Evolutionary conservation across 345 rosid genomes (phyloP).

Genomic region (Chamaenerion angustifolium): DNA sequence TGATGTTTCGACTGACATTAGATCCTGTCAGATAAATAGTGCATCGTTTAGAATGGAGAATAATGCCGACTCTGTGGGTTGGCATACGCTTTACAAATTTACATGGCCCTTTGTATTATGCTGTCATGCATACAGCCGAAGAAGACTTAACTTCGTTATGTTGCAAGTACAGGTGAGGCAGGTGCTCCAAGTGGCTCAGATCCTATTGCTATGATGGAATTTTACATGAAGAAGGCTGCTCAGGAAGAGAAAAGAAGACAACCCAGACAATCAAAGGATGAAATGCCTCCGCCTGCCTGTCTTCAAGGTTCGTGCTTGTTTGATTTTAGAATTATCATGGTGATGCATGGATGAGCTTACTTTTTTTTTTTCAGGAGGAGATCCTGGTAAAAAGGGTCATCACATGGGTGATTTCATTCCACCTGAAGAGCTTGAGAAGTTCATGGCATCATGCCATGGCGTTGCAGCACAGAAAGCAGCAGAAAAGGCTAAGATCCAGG

Average conservation of each 20-base stretch:
- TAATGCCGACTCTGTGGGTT: too few species aligned
- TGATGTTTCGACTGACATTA: too few species aligned
- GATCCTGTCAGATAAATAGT: too few species aligned
- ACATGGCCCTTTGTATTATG: too few species aligned
- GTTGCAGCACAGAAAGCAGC: slow-evolving; percentile 54
- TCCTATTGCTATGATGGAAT: slow-evolving; percentile 98
- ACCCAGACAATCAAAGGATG: slow-evolving; percentile 94
- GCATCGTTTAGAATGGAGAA: too few species aligned
- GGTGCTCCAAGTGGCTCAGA: slow-evolving; percentile 37
- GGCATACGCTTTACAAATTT: too few species aligned
- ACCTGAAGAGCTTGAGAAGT: slow-evolving; percentile 79
- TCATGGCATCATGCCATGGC: slow-evolving; percentile 71
- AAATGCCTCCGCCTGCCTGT: slow-evolving; percentile 95
- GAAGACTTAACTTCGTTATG: not conserved
- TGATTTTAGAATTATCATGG: slow-evolving; percentile 2
- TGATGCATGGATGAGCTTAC: slow-evolving; percentile 3
- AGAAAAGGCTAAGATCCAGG: slow-evolving; percentile 76
- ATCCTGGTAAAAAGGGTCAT: slow-evolving; percentile 60
- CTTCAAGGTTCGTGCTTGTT: slow-evolving; percentile 51
- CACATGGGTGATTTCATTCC: slow-evolving; percentile 99
- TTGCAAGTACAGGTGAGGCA: slow-evolving; percentile 20
- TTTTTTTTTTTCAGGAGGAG: slow-evolving; percentile 6
- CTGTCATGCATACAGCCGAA: slow-evolving; percentile 29
- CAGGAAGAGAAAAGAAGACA: slow-evolving; percentile 83
- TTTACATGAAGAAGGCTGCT: slow-evolving; percentile 94